Percentiles rank a stretch among this genome's conserved stretches.
Evolutionary conservation across 441 rosid genomes (phyloP).

Genomic region (Populus hybrid): DNA sequence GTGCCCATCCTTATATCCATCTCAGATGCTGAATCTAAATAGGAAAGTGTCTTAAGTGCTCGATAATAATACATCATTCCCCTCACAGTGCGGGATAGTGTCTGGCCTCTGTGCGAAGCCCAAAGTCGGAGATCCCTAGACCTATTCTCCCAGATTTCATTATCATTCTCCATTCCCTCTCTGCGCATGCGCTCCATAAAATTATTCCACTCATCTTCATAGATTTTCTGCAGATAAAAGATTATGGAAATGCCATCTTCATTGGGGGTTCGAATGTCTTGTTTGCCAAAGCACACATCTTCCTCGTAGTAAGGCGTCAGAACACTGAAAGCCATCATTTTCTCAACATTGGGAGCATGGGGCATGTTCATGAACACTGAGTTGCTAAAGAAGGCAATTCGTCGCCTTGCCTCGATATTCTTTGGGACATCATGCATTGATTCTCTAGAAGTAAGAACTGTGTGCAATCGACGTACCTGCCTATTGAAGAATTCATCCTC

Average conservation of each 20-base stretch:
- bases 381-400: conserved; percentile 92
- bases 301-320: conserved; percentile 90
- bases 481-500: conserved; percentile 62
- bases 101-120: conserved; percentile 93
- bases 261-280: conserved; percentile 64
- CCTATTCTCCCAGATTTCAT: conserved; percentile 64
- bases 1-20: conserved; percentile 61
- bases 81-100: conserved; percentile 82
- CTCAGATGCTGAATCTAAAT: conserved; percentile 89
- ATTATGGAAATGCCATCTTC: conserved; percentile 91
- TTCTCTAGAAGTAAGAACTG: conserved; percentile 76
- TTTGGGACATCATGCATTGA: conserved; percentile 74
- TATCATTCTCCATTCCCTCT: conserved; percentile 69
- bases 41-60: conserved; percentile 83
- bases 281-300: conserved; percentile 75
- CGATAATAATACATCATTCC: conserved; percentile 95
- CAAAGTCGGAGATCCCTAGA: conserved; percentile 79
- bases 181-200: conserved; percentile 83
- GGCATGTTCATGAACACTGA: conserved; percentile 98
- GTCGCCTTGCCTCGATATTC: conserved; percentile 83
- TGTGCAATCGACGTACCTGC: conserved; percentile 78
- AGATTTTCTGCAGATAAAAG: conserved; percentile 83
- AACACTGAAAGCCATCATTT: conserved; percentile 92
- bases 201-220: conserved; percentile 88
- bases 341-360: conserved; percentile 95